Conservation (phyloP, 2,329 filamentous ascomycete genomes). For the Lithohypha guttulata region DNA sequence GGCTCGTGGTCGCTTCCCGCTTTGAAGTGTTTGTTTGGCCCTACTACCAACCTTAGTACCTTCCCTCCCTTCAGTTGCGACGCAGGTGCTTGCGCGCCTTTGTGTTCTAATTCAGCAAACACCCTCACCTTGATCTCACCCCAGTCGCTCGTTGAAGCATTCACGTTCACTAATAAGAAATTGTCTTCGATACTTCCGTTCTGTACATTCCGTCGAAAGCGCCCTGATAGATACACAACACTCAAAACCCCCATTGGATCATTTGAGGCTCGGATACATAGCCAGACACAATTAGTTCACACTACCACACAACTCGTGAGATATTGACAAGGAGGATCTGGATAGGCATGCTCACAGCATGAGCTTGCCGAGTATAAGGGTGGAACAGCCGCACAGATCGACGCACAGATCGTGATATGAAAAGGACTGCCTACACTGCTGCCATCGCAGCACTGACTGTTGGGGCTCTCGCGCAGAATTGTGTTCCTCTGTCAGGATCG, state of each 20-base stretch:
- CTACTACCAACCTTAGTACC: too few relatives aligned
- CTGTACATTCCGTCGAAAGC: not conserved
- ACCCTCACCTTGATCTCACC: constrained; percentile 3
- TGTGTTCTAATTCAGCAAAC: not conserved
- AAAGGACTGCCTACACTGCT: constrained; percentile 3
- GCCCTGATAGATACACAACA: too few relatives aligned
- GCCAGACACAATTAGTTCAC: not conserved
- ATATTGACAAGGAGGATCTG: not conserved
- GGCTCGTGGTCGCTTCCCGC: too few relatives aligned
- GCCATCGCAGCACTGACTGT: constrained; percentile 5
- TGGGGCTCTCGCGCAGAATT: constrained; percentile 17
- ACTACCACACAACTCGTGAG: not conserved
- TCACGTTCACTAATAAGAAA: constrained; percentile 1
- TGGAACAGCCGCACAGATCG: constrained; percentile 1
- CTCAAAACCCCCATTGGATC: not conserved
- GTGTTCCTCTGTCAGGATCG: constrained; percentile 62
- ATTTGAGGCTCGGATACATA: not conserved
- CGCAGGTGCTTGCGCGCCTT: constrained; percentile 5
- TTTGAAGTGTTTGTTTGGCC: too few relatives aligned
- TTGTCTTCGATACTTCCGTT: not conserved
- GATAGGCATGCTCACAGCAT: constrained; percentile 4
- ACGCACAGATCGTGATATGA: constrained; percentile 4
- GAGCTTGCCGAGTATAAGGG: not conserved
- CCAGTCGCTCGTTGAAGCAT: constrained; percentile 7
- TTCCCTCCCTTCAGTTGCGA: too few relatives aligned